phyloP scores from a whole-genome alignment of 345 rosid species.

The Pelargonium nanum region DNA sequence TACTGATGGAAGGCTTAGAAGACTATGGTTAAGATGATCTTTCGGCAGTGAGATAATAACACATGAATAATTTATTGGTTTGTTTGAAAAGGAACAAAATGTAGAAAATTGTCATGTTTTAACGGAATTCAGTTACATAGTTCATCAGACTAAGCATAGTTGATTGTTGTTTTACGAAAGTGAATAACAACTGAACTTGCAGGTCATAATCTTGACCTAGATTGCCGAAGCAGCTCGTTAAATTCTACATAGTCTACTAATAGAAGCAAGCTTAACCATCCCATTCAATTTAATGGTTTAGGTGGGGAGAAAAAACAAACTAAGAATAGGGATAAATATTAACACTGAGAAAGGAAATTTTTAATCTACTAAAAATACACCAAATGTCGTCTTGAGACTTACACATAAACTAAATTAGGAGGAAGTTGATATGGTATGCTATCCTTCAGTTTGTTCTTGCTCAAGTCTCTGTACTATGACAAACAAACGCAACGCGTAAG shows the following conservation, averaged over 20 bases:
- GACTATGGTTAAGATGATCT: neutral
- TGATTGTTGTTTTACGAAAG: neutral
- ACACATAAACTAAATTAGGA: slow-evolving; percentile 55
- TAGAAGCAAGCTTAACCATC: neutral
- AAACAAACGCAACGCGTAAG: slow-evolving; percentile 19
- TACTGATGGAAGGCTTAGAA: too few species aligned
- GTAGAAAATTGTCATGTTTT: neutral
- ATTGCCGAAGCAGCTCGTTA: neutral
- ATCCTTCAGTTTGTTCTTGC: slow-evolving; percentile 74
- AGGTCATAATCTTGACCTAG: neutral
- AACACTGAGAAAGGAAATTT: neutral
- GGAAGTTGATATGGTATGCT: slow-evolving; percentile 93
- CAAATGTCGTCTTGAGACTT: slow-evolving; percentile 16
- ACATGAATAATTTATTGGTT: too few species aligned
- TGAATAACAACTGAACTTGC: neutral
- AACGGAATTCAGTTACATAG: neutral
- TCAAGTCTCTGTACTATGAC: slow-evolving; percentile 73
- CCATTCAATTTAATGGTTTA: neutral
- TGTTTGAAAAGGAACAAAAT: too few species aligned
- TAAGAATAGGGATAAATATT: neutral
- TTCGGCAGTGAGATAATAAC: neutral
- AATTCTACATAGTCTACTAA: neutral
- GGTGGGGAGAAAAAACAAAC: neutral
- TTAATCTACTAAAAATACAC: neutral
- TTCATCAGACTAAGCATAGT: neutral